Base-by-base conservation (phyloP, 495 filamentous ascomycete species). In the Pyrenopolyporus hunteri region DNA sequence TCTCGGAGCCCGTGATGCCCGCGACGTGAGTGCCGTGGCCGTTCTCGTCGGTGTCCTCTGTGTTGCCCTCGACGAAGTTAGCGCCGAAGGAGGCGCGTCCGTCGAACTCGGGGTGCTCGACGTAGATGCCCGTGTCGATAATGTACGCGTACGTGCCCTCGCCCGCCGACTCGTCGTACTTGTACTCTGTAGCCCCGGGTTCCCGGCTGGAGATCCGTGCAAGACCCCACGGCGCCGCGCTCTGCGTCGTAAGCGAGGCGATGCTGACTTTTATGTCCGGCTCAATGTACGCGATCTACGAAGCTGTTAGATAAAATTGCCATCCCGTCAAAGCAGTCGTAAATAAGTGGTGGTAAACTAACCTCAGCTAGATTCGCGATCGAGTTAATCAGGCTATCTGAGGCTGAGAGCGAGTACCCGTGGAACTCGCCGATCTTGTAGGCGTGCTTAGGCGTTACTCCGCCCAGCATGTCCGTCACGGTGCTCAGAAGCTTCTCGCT, bases 61-160 rank as follows among this genome's bases (percentile, higher is more conserved):
- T 36, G 36, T 45, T 63, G 20, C 66, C 68, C 9, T 67, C 57
- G 35, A 66, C 61, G 22, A 71, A 66, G 70, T 83, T 85, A 57
- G 73, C 74, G 36, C 80, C 82, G 46, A 70, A 76, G 25, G 33
- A 68, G 33, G 80, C 82, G 59, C 83, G 83, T 11, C 79, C 79
- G 3, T 63, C 80, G 39, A 86, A 87, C 28, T 85, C 67, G 28
- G 57, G 58, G 62, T 85, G 83, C 2, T 63, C 53, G 19, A 66
- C 69, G 43, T 70, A 74, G 62, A 85, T 78, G 29, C 83, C 83
- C 26, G 72, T 70, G 59, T 76, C 78, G 57, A 81, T 73, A n/a
- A 79, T 73, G 36, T 81, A 81, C 45, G 71, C 68, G 57, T 66
- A 77, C 20, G 75, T 73, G 40, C 74, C 78, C 37, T 67, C 57